Evolutionary conservation across 1,284 basidiomycete genomes (phyloP), one percentile per base, ranked within the genome.

Genomic region (Peniophora sp.): DNA sequence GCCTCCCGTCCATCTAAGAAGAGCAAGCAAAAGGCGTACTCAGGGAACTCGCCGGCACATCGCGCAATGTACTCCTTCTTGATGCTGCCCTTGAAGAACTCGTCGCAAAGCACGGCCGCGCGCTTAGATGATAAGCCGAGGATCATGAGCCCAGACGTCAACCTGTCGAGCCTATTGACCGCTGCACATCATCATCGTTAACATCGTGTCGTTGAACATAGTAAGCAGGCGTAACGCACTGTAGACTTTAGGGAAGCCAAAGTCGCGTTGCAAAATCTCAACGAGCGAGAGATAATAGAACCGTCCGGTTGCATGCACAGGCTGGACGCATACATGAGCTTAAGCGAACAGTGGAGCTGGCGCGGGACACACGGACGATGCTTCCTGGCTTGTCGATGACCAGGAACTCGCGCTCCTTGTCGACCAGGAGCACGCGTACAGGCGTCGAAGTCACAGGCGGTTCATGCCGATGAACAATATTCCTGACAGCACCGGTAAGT

Each of bases 71-170:
- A 97, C 63, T 96, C 92, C 68, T 97, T 97, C 56, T 79, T 78
- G 45, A 97, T 84, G 16, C 78, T 79, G 0, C 91, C 89, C 5
- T 80, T 78, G 54, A 81, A 74, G 63, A 99, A 98, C 67, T 96
- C 92, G 12, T 78, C 74, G 1, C 91, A 85, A 20, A 99, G 72
- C 16, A 73, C 66, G 19, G 82, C 76, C 0, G 94, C 92, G 23
- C 89, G 78, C 45, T 81, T 70, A 1, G 83, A 72, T 12, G 85
- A 86, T 12, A 94, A 74, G 0, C 93, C 92, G 50, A 97, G 77
- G 57, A 99, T 91, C 94, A 99, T 96, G 51, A 98, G 75, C 3
- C 97, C 97, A 0, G 92, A 96, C 0, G 97, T 99, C 17, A 99
- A 74, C 48, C 97, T 78, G 68, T 99, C 97, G 45, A 99, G 74